Evolutionary conservation across 2,329 filamentous ascomycete genomes (phyloP).

Genomic region (Alternaria burnsii): DNA sequence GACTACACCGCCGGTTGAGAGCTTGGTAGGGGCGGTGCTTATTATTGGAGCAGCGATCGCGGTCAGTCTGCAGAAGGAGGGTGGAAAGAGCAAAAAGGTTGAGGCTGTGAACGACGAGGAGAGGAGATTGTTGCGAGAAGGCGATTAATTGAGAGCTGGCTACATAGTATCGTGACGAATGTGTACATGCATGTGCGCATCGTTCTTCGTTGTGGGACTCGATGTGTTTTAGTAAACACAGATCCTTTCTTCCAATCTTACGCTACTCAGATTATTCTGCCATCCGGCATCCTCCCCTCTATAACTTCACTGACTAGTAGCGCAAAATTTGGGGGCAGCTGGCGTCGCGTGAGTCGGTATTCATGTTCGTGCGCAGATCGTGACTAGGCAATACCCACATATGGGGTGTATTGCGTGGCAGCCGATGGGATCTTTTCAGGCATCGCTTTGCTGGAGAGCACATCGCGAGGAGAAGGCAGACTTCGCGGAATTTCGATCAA

Average conservation of each 20-base stretch:
- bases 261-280: neutral
- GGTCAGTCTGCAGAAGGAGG: slow-evolving; percentile 35
- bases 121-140: slow-evolving; percentile 28
- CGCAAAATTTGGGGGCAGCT: neutral
- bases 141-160: neutral
- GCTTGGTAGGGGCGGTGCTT: slow-evolving; percentile 32
- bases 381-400: neutral
- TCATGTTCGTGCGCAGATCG: neutral
- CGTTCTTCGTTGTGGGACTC: neutral
- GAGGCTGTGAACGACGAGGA: slow-evolving; percentile 33
- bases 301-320: neutral
- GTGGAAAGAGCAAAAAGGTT: slow-evolving; percentile 12
- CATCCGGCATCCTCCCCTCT: neutral
- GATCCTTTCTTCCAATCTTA: neutral
- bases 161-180: neutral
- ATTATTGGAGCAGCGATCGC: slow-evolving; percentile 40
- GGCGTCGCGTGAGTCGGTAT: neutral
- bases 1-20: slow-evolving; percentile 39
- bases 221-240: neutral
- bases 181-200: neutral
- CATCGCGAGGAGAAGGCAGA: neutral
- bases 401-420: neutral
- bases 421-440: neutral
- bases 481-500: neutral
- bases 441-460: neutral